A percentile compares a stretch with the other conserved stretches of the same genome.
These are phyloP conservation scores for Termitomyces sp. DNA, from an alignment of 1,284 basidiomycete genomes.

Conservation along the genomic window DNA sequence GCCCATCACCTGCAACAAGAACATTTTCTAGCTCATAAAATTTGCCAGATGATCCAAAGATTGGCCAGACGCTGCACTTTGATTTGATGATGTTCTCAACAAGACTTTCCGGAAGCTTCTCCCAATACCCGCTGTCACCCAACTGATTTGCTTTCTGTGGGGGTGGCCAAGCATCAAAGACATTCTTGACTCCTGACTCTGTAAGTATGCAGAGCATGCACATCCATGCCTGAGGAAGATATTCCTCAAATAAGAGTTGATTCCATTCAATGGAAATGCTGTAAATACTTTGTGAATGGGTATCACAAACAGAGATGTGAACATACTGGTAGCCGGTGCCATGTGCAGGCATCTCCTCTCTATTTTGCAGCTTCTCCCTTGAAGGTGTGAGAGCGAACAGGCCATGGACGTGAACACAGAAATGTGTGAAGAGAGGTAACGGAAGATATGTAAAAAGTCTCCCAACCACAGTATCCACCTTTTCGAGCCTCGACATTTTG, in stretches of 20 bases:
- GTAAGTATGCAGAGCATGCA: slow-evolving; percentile 22
- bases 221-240: slow-evolving; percentile 26
- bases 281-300: neutral
- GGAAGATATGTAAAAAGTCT: slow-evolving; percentile 46
- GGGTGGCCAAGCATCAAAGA: slow-evolving; percentile 36
- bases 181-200: slow-evolving; percentile 17
- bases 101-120: slow-evolving; percentile 25
- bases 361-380: slow-evolving; percentile 41
- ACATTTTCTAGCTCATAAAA: slow-evolving; percentile 10
- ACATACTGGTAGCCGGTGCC: slow-evolving; percentile 40
- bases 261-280: slow-evolving; percentile 41
- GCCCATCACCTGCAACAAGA: slow-evolving; percentile 22
- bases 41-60: slow-evolving; percentile 17
- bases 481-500: slow-evolving; percentile 17
- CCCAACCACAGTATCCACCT: slow-evolving; percentile 21
- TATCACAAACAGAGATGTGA: neutral
- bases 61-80: slow-evolving; percentile 30
- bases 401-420: slow-evolving; percentile 42
- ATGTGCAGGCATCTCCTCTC: slow-evolving; percentile 32
- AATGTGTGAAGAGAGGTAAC: slow-evolving; percentile 41
- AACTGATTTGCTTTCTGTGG: slow-evolving; percentile 23
- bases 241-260: slow-evolving; percentile 31
- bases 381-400: slow-evolving; percentile 43
- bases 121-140: slow-evolving; percentile 37
- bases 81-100: slow-evolving; percentile 14